Conservation (phyloP, 2,329 filamentous ascomycete species). For the Colletotrichum acutatum region DNA sequence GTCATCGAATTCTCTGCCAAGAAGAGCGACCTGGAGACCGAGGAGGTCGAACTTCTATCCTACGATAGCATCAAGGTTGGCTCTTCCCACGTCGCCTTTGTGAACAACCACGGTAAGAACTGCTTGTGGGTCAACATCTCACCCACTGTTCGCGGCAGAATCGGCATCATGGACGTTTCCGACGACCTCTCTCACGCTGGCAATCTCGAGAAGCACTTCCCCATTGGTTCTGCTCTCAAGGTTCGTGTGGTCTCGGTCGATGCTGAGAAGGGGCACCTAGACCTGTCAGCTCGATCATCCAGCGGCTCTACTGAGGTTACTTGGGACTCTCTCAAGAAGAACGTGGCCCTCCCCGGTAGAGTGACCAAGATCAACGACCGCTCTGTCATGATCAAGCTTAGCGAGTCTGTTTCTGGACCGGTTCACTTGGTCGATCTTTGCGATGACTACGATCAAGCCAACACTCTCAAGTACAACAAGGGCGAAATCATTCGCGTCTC, state of each 20-base stretch:
- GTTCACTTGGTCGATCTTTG: slow-evolving; percentile 85
- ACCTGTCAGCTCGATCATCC: slow-evolving; percentile 82
- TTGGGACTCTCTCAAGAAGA: slow-evolving; percentile 78
- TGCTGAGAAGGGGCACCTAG: slow-evolving; percentile 77
- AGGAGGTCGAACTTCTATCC: slow-evolving; percentile 63
- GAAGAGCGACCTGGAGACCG: slow-evolving; percentile 68
- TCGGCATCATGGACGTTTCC: slow-evolving; percentile 85
- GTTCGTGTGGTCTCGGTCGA: slow-evolving; percentile 84
- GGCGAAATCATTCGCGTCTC: slow-evolving; percentile 91
- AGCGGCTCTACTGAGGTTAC: slow-evolving; percentile 67
- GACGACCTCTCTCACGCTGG: slow-evolving; percentile 85
- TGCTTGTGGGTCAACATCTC: slow-evolving; percentile 92
- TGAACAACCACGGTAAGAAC: slow-evolving; percentile 87
- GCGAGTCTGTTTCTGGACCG: slow-evolving; percentile 81
- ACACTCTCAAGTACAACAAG: slow-evolving; percentile 79
- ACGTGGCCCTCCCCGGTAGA: slow-evolving; percentile 84
- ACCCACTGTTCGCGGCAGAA: slow-evolving; percentile 85
- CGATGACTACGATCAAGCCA: slow-evolving; percentile 87
- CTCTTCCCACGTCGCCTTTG: slow-evolving; percentile 80
- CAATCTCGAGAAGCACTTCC: slow-evolving; percentile 83
- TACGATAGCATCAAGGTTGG: slow-evolving; percentile 79
- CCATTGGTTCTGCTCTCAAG: slow-evolving; percentile 87
- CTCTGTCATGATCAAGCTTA: slow-evolving; percentile 86
- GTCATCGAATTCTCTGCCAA: slow-evolving; percentile 91
- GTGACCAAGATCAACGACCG: slow-evolving; percentile 89